Evolutionary conservation across 2,329 filamentous ascomycete species (phyloP), one percentile per base, ranked within the genome.

Genomic region (Talaromyces sp.): DNA sequence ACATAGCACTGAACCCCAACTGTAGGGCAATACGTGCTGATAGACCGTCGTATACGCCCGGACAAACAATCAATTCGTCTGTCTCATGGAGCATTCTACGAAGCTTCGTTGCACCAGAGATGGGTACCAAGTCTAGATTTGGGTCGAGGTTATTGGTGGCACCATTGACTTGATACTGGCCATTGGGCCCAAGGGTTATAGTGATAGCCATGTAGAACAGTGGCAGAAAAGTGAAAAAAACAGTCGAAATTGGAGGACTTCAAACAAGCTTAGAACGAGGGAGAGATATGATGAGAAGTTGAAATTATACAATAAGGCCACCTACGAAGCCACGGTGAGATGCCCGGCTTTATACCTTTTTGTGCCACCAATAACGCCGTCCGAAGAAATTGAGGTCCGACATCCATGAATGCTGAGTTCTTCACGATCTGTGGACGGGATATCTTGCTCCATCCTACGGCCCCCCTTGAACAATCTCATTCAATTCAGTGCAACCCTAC

Each of bases 41-140:
- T 21, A 83, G 67, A 12, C 81, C 81, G 71, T 83, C 81, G 62
- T 81, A 82, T n/a, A 83, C 80, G 12, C 81, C 80, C 2, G 81
- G 81, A 33, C 76, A 78, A 31, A 78, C 70, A 33, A 82, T 75
- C 44, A 83, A 72, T 4, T 69, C 58, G 18, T 63, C 48, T 18
- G 61, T 63, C 21, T 63, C 61, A 23, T 54, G 42, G 18, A 63
- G 48, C 40, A 63, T 59, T 14, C 61, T 39, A 23, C 55, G 61
- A n/a, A 63, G 61, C 61, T 59, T 63, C 7, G 61, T 58, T 18
- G 55, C 56, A 11, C 55, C 61, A 33, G 61, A 31, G 40, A 63
- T 42, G 18, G 59, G 59, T 14, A 56, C 37, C n/a, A 61, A 55
- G 39, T 61, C 33, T n/a, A 40, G 12, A 5, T 21, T 37, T 14